Evolutionary conservation across 2,329 filamentous ascomycete genomes (phyloP).

Genomic region (Fusarium pseudograminearum): DNA sequence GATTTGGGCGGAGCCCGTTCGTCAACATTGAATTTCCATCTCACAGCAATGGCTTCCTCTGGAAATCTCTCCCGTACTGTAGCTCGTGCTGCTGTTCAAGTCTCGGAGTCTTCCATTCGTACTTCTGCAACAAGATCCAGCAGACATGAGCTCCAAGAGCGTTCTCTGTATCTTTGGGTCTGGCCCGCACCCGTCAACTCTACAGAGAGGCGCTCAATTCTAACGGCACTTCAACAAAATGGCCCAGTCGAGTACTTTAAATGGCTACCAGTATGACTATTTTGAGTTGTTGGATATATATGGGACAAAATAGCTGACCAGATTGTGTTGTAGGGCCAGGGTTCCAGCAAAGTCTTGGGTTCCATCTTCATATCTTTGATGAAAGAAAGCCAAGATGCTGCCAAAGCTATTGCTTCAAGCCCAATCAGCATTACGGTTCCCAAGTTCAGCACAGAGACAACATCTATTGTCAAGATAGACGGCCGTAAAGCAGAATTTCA

Average conservation of each 20-base stretch:
- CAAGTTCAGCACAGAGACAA: conserved; percentile 44
- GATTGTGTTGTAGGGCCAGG: conserved; percentile 55
- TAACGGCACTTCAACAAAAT: conserved; percentile 63
- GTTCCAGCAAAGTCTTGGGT: conserved; percentile 39
- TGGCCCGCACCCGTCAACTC: conserved; percentile 64
- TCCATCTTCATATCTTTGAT: conserved; percentile 64
- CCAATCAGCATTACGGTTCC: conserved; percentile 62
- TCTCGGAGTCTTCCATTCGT: neutral
- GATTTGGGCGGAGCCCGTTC: conserved; percentile 11
- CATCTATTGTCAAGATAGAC: conserved; percentile 43
- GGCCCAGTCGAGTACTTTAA: conserved; percentile 66
- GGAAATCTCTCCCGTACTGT: neutral
- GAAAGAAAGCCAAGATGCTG: conserved; percentile 55
- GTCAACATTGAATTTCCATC: neutral
- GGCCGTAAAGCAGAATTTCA: conserved; percentile 2
- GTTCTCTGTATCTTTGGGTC: conserved; percentile 62
- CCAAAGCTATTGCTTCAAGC: conserved; percentile 57
- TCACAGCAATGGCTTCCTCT: neutral
- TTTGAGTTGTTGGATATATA: neutral
- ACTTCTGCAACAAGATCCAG: neutral
- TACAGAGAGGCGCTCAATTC: conserved; percentile 66
- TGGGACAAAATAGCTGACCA: conserved; percentile 10
- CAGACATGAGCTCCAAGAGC: conserved; percentile 9
- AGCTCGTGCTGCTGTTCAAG: neutral
- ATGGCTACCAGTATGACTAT: conserved; percentile 38